Conservation (phyloP, 768 basidiomycete species). For the Lactarius hengduanensis region DNA sequence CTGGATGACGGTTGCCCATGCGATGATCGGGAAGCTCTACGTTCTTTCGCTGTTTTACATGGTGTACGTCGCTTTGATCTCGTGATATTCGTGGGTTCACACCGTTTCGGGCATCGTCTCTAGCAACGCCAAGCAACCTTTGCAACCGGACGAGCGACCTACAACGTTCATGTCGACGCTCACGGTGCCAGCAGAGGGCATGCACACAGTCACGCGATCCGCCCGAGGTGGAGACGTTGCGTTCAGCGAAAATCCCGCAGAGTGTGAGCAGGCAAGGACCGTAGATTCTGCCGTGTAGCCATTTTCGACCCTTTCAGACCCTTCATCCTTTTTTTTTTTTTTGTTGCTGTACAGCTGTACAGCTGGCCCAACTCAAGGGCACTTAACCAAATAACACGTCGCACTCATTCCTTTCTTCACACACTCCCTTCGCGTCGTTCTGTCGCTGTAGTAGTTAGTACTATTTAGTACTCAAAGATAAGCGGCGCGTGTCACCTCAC, state of each 20-base stretch:
- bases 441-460: neutral
- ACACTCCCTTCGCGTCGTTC: neutral
- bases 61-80: constrained; percentile 1
- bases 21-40: constrained; percentile 20
- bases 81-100: neutral
- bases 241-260: neutral
- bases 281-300: neutral
- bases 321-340: no score
- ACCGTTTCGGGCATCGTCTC: neutral
- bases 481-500: neutral
- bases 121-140: neutral
- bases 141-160: neutral
- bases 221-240: neutral
- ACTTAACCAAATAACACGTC: no score
- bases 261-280: neutral
- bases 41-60: constrained; percentile 19
- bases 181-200: constrained; percentile 1
- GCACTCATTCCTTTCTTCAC: neutral
- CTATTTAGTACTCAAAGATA: neutral
- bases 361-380: neutral
- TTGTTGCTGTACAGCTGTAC: neutral
- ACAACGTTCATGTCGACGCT: constrained; percentile 8
- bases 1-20: constrained; percentile 1
- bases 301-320: neutral
- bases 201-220: neutral